Evolutionary conservation across 441 rosid genomes (phyloP).

Genomic region (Erodium chrysanthum): DNA sequence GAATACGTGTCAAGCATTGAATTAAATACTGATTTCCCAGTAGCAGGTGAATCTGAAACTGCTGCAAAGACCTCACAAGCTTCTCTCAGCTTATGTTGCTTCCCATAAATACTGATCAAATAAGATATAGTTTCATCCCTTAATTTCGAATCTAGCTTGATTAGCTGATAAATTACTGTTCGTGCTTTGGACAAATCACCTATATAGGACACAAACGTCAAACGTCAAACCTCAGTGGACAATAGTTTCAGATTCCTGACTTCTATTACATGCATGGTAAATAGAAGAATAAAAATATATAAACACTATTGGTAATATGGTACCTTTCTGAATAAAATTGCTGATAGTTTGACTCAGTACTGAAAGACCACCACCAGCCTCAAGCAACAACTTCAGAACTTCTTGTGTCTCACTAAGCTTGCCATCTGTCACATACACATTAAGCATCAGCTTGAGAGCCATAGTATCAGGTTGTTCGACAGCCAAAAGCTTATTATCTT

Average conservation of each 20-base stretch:
- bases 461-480: conserved; percentile 31
- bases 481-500: conserved; percentile 21
- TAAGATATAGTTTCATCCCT: conserved; percentile 47
- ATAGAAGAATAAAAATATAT: background rate
- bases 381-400: conserved; percentile 42
- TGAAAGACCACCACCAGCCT: conserved; percentile 37
- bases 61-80: conserved; percentile 44
- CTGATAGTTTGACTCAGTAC: conserved; percentile 39
- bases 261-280: conserved; percentile 1
- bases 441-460: conserved; percentile 53
- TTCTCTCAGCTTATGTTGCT: conserved; percentile 37
- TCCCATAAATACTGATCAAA: conserved; percentile 48
- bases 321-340: conserved; percentile 51
- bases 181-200: conserved; percentile 48
- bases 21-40: conserved; percentile 35
- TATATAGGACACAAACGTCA: conserved; percentile 18
- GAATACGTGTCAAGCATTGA: conserved; percentile 60
- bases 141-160: conserved; percentile 34
- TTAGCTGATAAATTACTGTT: conserved; percentile 30
- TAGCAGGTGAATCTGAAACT: conserved; percentile 33
- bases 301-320: conserved; percentile 1
- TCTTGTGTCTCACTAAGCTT: conserved; percentile 30
- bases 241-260: background rate
- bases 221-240: background rate
- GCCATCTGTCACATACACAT: conserved; percentile 34